Evolutionary conservation across 495 filamentous ascomycete species (phyloP), one percentile per base, ranked within the genome.

Genomic region (Penicillium cinerascens): DNA sequence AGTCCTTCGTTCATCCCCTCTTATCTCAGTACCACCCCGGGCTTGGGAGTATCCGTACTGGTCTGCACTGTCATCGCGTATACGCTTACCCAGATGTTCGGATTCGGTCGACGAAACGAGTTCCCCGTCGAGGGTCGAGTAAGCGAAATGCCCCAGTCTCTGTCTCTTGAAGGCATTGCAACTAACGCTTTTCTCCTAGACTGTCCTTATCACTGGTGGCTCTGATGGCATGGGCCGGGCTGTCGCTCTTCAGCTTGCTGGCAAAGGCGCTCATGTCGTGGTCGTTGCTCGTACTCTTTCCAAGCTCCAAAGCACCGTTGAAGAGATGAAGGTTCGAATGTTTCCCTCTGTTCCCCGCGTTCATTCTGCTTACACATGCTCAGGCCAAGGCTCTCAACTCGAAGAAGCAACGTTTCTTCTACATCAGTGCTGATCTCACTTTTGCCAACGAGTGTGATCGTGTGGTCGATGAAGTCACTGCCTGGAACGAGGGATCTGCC

Each of bases 141-240:
- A 77, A 52, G 79, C 73, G 7, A 49, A 29, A 25, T 6, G 21
- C 27, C 26, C n/a, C 18, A 13, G 8, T 51, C 42, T 6, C 18
- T n/a, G 8, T 51, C 42, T 6, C 26, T 17, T 33, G 29, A 33
- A 10, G 29, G 2, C 29, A 33, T 13, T 10, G 11, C 4, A 33
- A 33, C 66, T 68, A 27, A 57, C 38, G 43, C n/a, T 25, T 47
- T 37, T 29, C 8, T 55, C 49, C 18, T 41, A 92, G 89, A 93
- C 88, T 5, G 80, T 93, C 51, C 71, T 97, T 20, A 76, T 98
- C 47, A 98, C 93, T 11, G 93, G 93, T 36, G 92, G 84, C 47
- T 97, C 95, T 1, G 87, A 96, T 64, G 93, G 93, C 44, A 89
- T 96, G 87, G 93, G 93, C 55, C 81, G 78, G 60, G 81, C 78